Evolutionary conservation across 2,329 filamentous ascomycete species (phyloP), one percentile per base, ranked within the genome.

Genomic region (Xylariaceae sp.): DNA sequence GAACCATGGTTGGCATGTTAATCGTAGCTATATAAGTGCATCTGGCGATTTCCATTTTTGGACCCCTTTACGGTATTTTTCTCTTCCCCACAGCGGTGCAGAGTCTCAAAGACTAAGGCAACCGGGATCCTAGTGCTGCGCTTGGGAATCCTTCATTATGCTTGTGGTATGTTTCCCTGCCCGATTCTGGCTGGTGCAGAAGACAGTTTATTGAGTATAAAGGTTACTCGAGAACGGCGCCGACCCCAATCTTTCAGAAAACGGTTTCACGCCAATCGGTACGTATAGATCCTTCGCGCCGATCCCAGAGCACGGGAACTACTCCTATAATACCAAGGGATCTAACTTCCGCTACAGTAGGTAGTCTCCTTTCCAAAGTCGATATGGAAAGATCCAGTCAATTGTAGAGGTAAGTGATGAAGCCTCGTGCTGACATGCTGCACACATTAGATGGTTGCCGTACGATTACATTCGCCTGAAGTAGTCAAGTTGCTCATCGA

Each of bases 21-120:
- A 61, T 46, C 57, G 52, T 40, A 61, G 59, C 52, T 61, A 61
- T 48, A 61, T 61, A 42, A 60, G 54, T 42, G 52, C 59, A 40
- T 53, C 52, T 5, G 57, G 53, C 10, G 59, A 60, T 41, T 61
- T 57, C 57, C 57, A 53, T 28, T 61, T 61, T 43, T 60, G 55
- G 53, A 60, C 59, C 42, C 59, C 59, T 31, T 47, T 61, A 16
- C 55, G 57, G 59, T 61, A 55, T 45, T 52, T 34, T 45, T 19
- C 41, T n/a, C n/a, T n/a, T n/a, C n/a, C n/a, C n/a, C 19, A 19
- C 22, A 28, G 22, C 22, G 22, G 22, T 28, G 22, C 22, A 28
- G 22, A 28, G 31, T 42, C 14, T 18, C 45, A 39, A 28, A 12
- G 36, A 47, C 44, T 41, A 13, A 38, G 41, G 28, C 54, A 59